Percentiles rank a stretch among this genome's conserved stretches.
These are phyloP conservation scores for Bipolaris oryzae DNA, from an alignment of 2,329 filamentous ascomycete genomes.

Conservation along the genomic window DNA sequence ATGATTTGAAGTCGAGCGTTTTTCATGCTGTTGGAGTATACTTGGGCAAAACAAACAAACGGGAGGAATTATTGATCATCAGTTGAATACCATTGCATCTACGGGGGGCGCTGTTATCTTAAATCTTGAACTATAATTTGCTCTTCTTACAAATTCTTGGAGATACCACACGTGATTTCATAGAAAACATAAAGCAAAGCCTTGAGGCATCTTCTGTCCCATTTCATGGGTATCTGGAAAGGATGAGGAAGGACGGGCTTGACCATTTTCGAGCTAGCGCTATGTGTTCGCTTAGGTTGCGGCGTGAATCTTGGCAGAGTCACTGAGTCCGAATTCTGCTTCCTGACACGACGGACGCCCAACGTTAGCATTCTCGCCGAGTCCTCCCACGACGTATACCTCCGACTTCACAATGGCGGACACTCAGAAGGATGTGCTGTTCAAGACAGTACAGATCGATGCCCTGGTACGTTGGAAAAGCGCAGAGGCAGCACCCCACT, in stretches of 20 bases:
- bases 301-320: constrained; percentile 30
- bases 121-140: neutral
- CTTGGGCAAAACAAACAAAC: neutral
- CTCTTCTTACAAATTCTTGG: neutral
- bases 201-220: neutral
- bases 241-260: neutral
- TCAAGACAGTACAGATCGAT: constrained; percentile 91
- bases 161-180: neutral
- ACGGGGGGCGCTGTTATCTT: neutral
- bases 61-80: constrained; percentile 15
- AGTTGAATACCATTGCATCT: constrained; percentile 25
- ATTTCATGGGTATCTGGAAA: neutral
- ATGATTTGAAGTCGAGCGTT: constrained; percentile 16
- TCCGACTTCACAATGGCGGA: constrained; percentile 45
- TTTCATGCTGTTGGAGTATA: too few species aligned
- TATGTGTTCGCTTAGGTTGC: constrained; percentile 18
- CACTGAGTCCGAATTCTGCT: constrained; percentile 24
- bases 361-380: constrained; percentile 24
- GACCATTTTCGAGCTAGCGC: constrained; percentile 17
- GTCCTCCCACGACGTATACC: constrained; percentile 14
- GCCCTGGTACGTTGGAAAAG: constrained; percentile 72
- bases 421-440: constrained; percentile 55
- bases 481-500: constrained; percentile 41
- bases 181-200: neutral
- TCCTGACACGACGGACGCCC: constrained; percentile 27